Evolutionary conservation across 1,139 yeast species (phyloP).

Genomic region (Scheffersomyces insectosa): DNA sequence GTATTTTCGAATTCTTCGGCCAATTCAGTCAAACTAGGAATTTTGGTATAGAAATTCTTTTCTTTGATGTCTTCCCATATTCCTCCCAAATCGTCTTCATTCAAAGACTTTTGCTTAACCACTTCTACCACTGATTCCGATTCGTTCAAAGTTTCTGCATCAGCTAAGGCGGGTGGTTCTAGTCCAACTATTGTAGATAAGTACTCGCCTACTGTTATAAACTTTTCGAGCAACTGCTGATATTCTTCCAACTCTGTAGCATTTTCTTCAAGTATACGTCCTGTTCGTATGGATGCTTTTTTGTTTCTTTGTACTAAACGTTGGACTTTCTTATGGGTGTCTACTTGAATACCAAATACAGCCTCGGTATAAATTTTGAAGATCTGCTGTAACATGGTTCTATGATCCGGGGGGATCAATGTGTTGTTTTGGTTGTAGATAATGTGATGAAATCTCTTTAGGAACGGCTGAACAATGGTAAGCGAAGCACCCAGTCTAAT

Average conservation of each 20-base stretch:
- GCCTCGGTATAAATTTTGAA: constrained; percentile 51
- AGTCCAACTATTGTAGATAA: constrained; percentile 45
- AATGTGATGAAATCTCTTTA: constrained; percentile 48
- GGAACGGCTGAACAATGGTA: constrained; percentile 47
- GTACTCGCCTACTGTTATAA: constrained; percentile 43
- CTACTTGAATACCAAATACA: constrained; percentile 37
- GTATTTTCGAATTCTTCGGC: constrained; percentile 25
- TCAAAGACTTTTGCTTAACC: constrained; percentile 20
- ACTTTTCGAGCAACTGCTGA: constrained; percentile 41
- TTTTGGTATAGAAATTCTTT: constrained; percentile 55
- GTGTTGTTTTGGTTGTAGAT: constrained; percentile 13
- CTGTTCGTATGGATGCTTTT: constrained; percentile 64
- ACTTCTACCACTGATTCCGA: constrained; percentile 20
- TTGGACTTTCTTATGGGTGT: constrained; percentile 33
- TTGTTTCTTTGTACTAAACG: constrained; percentile 43
- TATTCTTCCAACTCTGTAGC: constrained; percentile 42
- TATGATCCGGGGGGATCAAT: constrained; percentile 12
- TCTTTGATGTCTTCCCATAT: constrained; percentile 73
- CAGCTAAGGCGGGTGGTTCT: constrained; percentile 29
- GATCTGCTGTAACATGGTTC: constrained; percentile 25
- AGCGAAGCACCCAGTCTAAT: constrained; percentile 49
- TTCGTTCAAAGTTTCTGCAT: constrained; percentile 19
- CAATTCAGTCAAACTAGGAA: constrained; percentile 28
- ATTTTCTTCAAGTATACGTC: constrained; percentile 58
- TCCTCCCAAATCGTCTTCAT: constrained; percentile 33